phyloP scores from a whole-genome alignment of 805 yeast species.

The Metschnikowia kunwiensis region DNA sequence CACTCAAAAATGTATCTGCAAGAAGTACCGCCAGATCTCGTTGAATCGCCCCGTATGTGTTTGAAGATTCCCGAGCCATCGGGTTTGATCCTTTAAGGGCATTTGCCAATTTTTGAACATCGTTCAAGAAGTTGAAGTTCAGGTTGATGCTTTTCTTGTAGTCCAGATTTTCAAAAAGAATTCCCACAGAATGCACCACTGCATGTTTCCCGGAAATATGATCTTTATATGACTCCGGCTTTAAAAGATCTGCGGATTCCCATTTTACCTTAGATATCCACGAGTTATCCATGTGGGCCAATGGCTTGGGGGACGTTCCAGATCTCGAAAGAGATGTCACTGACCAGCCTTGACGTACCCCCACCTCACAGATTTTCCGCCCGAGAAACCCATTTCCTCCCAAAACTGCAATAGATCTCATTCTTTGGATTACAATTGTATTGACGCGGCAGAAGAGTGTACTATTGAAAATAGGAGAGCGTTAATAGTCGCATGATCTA shows the following conservation, averaged over 20 bases:
- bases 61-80: conserved; percentile 44
- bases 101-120: conserved; percentile 28
- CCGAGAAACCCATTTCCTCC: conserved; percentile 92
- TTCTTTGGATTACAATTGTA: no score
- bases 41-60: conserved; percentile 62
- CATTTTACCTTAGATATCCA: conserved; percentile 65
- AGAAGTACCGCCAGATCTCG: conserved; percentile 63
- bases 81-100: conserved; percentile 58
- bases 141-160: conserved; percentile 58
- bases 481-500: no score
- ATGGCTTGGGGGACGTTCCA: conserved; percentile 47
- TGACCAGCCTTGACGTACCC: conserved; percentile 55
- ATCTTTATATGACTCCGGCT: conserved; percentile 54
- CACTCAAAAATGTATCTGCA: conserved; percentile 49
- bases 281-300: conserved; percentile 13
- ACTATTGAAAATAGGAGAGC: no score
- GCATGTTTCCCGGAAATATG: conserved; percentile 50
- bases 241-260: conserved; percentile 65
- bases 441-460: no score
- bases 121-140: conserved; percentile 35
- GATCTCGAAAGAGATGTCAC: conserved; percentile 71
- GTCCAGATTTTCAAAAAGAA: conserved; percentile 61
- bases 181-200: conserved; percentile 83
- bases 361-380: conserved; percentile 62
- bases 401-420: conserved; percentile 54